Conservation (phyloP, 1,284 basidiomycete species). For the Termitomyces sp. region DNA sequence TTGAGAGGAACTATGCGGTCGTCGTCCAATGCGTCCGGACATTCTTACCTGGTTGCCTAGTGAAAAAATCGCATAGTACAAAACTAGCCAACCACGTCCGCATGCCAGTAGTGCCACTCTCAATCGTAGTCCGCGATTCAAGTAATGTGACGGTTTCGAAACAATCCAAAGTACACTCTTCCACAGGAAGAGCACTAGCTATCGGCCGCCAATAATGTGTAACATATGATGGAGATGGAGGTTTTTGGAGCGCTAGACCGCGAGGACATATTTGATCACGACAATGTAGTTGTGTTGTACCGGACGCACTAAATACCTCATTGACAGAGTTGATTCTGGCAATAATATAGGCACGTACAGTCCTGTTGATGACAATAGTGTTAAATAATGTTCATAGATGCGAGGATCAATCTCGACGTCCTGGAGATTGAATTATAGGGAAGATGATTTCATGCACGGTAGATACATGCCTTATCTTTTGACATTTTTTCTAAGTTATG, state of each 20-base stretch:
- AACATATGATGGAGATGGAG: conserved; percentile 52
- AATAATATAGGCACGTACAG: conserved; percentile 26
- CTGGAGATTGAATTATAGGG: conserved; percentile 23
- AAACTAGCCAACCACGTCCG: conserved; percentile 74
- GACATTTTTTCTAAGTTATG: conserved; percentile 43
- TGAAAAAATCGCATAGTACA: conserved; percentile 59
- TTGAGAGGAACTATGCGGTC: conserved; percentile 20
- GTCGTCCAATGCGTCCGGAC: conserved; percentile 38
- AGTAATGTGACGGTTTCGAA: conserved; percentile 52
- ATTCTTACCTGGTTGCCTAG: conserved; percentile 36
- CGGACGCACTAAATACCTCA: conserved; percentile 17
- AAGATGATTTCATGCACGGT: background rate
- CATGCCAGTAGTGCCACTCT: conserved; percentile 71
- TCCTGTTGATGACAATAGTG: conserved; percentile 35
- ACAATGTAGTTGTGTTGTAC: conserved; percentile 16
- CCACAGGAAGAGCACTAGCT: background rate
- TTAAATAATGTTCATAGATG: conserved; percentile 58
- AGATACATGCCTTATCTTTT: conserved; percentile 35
- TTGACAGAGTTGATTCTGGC: conserved; percentile 5
- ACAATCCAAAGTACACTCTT: conserved; percentile 15
- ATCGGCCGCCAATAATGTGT: conserved; percentile 56
- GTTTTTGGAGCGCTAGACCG: conserved; percentile 26
- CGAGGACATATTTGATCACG: conserved; percentile 23
- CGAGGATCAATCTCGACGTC: conserved; percentile 59
- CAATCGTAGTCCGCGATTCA: conserved; percentile 67